Conservation (phyloP, 202 grass and related monocot species). For the Sporobolus alterniflorus region DNA sequence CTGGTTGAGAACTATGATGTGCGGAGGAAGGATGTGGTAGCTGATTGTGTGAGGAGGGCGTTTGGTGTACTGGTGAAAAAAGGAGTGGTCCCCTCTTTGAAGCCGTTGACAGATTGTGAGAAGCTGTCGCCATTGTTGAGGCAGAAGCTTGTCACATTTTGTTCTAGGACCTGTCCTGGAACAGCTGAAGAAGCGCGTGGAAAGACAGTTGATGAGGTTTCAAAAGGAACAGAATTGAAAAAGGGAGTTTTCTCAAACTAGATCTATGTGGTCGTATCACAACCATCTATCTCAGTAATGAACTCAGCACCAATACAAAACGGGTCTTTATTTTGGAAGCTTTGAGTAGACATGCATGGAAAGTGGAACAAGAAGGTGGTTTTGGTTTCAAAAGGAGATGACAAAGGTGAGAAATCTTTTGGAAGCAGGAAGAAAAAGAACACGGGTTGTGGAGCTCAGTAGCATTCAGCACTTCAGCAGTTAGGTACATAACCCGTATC, state of each 20-base stretch:
- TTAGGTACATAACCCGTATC: not conserved
- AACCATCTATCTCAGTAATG: not conserved
- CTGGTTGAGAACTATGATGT: conserved; percentile 91
- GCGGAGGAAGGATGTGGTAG: conserved; percentile 56
- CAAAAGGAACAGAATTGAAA: conserved; percentile 28
- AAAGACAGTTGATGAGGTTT: conserved; percentile 14
- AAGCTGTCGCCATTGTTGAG: conserved; percentile 67
- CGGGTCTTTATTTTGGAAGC: not conserved
- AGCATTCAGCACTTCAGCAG: not conserved
- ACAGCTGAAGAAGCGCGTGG: conserved; percentile 29
- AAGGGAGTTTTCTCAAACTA: conserved; percentile 49
- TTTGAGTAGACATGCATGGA: not conserved
- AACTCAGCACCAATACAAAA: not conserved
- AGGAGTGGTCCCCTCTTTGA: conserved; percentile 70
- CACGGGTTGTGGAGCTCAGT: not conserved
- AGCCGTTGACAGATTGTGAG: conserved; percentile 62
- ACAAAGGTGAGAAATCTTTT: conserved; percentile 1
- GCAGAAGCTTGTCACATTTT: conserved; percentile 68
- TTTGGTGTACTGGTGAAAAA: conserved; percentile 60
- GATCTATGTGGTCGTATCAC: not conserved
- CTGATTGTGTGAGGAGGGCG: conserved; percentile 47
- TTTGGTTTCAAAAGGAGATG: not conserved
- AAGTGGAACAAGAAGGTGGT: conserved; percentile 11
- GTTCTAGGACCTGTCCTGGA: conserved; percentile 31
- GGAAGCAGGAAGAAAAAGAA: conserved; percentile 15